Conservation (phyloP, 495 filamentous ascomycete genomes). For the Diplogelasinospora grovesii region DNA sequence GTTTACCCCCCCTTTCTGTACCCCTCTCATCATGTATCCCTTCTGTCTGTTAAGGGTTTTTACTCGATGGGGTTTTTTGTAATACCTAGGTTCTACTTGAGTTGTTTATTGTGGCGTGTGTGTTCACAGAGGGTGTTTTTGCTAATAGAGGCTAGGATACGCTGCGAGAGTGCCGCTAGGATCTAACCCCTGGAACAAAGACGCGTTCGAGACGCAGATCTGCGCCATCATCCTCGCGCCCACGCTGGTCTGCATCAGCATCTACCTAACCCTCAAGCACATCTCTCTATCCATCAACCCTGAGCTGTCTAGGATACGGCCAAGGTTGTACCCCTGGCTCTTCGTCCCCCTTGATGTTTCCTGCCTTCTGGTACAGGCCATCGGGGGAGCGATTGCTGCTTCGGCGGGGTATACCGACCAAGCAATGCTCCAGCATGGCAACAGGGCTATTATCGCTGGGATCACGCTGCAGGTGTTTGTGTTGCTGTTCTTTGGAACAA, state of each 20-base stretch:
- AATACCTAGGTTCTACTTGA: too few species aligned
- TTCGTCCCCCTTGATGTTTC: constrained; percentile 63
- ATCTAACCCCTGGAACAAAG: constrained; percentile 52
- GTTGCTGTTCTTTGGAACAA: constrained; percentile 48
- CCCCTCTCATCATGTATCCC: too few species aligned
- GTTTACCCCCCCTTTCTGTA: too few species aligned
- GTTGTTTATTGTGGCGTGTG: too few species aligned
- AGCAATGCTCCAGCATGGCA: constrained; percentile 37
- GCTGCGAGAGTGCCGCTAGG: constrained; percentile 53
- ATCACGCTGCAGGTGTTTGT: constrained; percentile 65
- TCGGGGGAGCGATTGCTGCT: constrained; percentile 57
- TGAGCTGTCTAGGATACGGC: constrained; percentile 47
- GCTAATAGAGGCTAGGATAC: too few species aligned
- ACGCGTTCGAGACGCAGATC: constrained; percentile 61
- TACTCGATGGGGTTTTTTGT: too few species aligned
- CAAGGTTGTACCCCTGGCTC: constrained; percentile 53
- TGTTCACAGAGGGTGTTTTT: too few species aligned
- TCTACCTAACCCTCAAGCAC: constrained; percentile 66
- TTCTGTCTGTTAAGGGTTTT: too few species aligned
- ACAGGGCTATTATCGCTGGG: constrained; percentile 64
- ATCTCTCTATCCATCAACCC: constrained; percentile 50
- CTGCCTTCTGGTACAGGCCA: constrained; percentile 57
- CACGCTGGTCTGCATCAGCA: constrained; percentile 56
- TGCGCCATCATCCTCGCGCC: constrained; percentile 60
- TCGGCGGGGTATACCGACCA: constrained; percentile 34